A percentile compares a stretch with the other conserved stretches of the same genome.
phyloP scores from a whole-genome alignment of 768 basidiomycete species.

The Mycena indigotica region DNA sequence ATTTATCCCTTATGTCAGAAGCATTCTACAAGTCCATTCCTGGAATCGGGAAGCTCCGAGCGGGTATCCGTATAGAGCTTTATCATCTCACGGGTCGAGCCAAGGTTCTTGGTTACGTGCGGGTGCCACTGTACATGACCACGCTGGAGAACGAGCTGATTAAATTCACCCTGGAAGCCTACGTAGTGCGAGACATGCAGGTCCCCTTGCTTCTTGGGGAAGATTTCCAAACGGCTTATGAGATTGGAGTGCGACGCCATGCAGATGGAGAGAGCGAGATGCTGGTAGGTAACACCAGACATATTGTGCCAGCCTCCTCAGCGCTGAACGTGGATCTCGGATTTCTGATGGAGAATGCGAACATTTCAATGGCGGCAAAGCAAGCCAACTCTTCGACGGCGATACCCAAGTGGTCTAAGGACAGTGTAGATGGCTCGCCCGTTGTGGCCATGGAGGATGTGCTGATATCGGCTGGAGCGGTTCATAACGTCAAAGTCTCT shows the following conservation, averaged over 20 bases:
- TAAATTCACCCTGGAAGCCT: constrained; percentile 24
- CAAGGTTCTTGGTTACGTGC: constrained; percentile 23
- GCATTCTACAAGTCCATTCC: neutral
- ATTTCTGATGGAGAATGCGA: neutral
- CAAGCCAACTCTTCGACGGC: neutral
- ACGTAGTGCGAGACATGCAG: constrained; percentile 28
- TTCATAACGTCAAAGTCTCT: constrained; percentile 9
- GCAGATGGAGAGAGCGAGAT: constrained; percentile 11
- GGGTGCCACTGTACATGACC: constrained; percentile 9
- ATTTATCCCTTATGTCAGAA: constrained; percentile 9
- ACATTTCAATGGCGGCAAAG: neutral
- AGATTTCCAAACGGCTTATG: constrained; percentile 29
- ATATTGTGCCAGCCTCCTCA: neutral
- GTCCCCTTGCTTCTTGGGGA: constrained; percentile 32
- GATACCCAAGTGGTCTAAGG: neutral
- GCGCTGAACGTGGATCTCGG: neutral
- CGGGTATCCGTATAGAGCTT: constrained; percentile 13
- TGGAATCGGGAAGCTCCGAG: neutral
- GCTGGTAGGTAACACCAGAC: neutral
- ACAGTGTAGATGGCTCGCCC: neutral
- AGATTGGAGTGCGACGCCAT: constrained; percentile 18
- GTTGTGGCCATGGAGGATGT: constrained; percentile 1
- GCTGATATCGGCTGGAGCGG: constrained; percentile 1
- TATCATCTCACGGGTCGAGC: constrained; percentile 14
- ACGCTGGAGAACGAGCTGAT: constrained; percentile 7